These are phyloP conservation scores for Seiridium unicorne DNA, from an alignment of 2,329 filamentous ascomycete species.

Conservation along the genomic window DNA sequence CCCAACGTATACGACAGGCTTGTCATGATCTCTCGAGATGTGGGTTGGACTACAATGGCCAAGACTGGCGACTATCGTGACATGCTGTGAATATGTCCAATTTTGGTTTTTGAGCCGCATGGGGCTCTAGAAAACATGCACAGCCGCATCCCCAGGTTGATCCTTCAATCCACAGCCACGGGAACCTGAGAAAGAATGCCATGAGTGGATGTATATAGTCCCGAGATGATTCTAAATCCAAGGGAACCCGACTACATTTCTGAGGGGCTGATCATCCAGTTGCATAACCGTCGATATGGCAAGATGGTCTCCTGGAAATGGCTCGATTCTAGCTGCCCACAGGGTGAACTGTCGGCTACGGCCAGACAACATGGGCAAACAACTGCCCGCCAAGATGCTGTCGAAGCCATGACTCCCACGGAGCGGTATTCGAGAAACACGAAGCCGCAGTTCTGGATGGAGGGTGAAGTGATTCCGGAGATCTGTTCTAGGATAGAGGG, in stretches of 20 bases:
- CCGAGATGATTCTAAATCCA: no score
- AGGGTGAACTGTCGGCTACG: no score
- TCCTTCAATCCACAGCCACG: neutral
- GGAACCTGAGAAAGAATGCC: neutral
- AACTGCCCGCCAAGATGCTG: neutral
- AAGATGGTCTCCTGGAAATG: no score
- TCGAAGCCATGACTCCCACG: neutral
- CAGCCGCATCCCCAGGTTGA: neutral
- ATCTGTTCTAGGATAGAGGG: no score
- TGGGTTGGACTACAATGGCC: no score
- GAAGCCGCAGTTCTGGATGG: neutral
- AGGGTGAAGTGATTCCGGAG: neutral
- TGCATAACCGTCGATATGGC: no score
- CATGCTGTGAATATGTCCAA: neutral
- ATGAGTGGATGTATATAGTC: neutral
- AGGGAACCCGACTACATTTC: no score
- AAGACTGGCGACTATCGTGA: neutral
- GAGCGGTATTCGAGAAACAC: neutral
- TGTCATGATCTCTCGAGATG: no score
- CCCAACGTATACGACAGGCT: no score
- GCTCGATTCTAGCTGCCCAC: no score
- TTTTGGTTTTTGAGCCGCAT: neutral
- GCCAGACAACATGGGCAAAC: no score
- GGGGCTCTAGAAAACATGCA: neutral
- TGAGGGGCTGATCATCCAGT: no score